Conservation (phyloP, 257 asterid species). For the Nemophila menziesii region DNA sequence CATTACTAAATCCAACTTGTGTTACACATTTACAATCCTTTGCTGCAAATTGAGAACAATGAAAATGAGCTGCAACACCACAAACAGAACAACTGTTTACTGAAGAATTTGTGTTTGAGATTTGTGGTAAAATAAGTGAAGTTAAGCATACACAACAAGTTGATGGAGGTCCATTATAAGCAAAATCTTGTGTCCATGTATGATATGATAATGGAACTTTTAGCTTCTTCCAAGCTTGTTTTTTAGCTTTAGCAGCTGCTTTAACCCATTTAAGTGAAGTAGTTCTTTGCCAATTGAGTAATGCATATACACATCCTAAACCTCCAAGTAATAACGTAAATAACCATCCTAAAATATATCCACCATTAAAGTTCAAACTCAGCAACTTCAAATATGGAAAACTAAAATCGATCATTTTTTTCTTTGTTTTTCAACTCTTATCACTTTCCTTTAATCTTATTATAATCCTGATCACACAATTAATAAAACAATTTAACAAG, state of each 20-base stretch:
- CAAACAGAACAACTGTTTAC: constrained; percentile 68
- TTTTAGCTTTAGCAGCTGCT: constrained; percentile 81
- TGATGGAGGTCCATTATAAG: constrained; percentile 49
- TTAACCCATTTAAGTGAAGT: constrained; percentile 75
- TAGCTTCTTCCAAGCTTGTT: constrained; percentile 65
- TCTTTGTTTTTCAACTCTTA: constrained; percentile 8
- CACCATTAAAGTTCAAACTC: constrained; percentile 35
- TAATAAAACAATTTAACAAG: background rate
- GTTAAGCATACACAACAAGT: constrained; percentile 87
- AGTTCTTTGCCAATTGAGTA: constrained; percentile 62
- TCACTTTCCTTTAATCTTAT: background rate
- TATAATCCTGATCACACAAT: constrained; percentile 1
- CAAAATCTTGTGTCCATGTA: constrained; percentile 58
- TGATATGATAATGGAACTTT: constrained; percentile 68
- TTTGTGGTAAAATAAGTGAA: no score
- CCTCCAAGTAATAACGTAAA: constrained; percentile 58
- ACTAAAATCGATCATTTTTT: constrained; percentile 44
- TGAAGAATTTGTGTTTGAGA: constrained; percentile 81
- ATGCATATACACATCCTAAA: constrained; percentile 44
- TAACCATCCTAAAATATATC: constrained; percentile 49
- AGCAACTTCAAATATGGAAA: constrained; percentile 43
- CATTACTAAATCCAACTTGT: constrained; percentile 56
- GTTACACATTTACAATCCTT: constrained; percentile 87
- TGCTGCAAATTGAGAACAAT: constrained; percentile 66
- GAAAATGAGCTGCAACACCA: constrained; percentile 86